phyloP scores from a whole-genome alignment of 1,139 yeast genomes.

The Candida sanyaensis region DNA sequence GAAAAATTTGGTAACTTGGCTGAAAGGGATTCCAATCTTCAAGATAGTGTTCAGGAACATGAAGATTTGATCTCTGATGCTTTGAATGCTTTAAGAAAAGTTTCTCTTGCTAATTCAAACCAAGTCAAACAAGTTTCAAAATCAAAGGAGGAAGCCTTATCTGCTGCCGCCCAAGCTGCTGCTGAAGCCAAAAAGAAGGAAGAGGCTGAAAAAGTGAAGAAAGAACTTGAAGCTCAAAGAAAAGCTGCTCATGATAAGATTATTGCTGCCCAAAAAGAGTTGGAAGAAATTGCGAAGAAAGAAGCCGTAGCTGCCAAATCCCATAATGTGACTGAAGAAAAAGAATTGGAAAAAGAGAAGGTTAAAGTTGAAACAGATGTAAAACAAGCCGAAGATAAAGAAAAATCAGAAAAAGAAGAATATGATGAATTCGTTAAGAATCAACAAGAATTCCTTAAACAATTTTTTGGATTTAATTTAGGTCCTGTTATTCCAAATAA shows the following conservation, averaged over 20 bases:
- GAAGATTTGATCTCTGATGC: constrained; percentile 8
- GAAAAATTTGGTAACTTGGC: not conserved
- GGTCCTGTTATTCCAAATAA: constrained; percentile 8
- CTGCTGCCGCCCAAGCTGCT: constrained; percentile 7
- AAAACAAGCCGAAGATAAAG: constrained; percentile 10
- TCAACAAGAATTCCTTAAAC: constrained; percentile 23
- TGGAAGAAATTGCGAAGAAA: constrained; percentile 16
- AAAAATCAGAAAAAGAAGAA: constrained; percentile 21
- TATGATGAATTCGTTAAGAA: constrained; percentile 14
- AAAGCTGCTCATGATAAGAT: constrained; percentile 13
- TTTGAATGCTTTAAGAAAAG: constrained; percentile 4
- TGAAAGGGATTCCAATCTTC: constrained; percentile 6
- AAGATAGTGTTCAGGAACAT: constrained; percentile 5
- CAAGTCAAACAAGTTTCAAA: constrained; percentile 2
- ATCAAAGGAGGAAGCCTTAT: not conserved
- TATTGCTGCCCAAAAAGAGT: constrained; percentile 14
- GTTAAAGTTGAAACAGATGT: constrained; percentile 5
- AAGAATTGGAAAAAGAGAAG: constrained; percentile 8
- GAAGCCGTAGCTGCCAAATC: constrained; percentile 15
- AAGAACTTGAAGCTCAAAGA: constrained; percentile 16
- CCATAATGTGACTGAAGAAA: constrained; percentile 12
- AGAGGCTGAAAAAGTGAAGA: constrained; percentile 13
- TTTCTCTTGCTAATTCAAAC: not conserved
- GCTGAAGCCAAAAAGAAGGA: constrained; percentile 13
- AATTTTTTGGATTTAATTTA: constrained; percentile 20